phyloP scores from a whole-genome alignment of 2,329 filamentous ascomycete genomes.

The Penicillium occitanis region DNA sequence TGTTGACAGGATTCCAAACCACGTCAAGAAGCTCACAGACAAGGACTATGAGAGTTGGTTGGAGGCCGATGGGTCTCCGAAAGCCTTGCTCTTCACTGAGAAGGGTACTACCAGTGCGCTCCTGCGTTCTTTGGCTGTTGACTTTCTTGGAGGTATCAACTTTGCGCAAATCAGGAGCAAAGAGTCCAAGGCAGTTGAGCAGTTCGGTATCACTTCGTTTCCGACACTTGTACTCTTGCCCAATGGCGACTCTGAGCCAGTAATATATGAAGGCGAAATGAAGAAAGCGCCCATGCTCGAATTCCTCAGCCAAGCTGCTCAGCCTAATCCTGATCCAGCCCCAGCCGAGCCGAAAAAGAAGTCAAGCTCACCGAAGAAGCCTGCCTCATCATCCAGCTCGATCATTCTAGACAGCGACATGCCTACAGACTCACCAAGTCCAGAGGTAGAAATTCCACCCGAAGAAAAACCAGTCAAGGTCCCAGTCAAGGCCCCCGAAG shows the following conservation, averaged over 20 bases:
- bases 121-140: constrained; percentile 80
- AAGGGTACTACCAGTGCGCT: constrained; percentile 86
- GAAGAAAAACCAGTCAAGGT: constrained; percentile 46
- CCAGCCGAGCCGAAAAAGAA: constrained; percentile 40
- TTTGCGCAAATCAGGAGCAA: constrained; percentile 83
- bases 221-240: constrained; percentile 80
- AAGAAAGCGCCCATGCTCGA: constrained; percentile 79
- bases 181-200: constrained; percentile 68
- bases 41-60: constrained; percentile 77
- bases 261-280: constrained; percentile 77
- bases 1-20: constrained; percentile 84
- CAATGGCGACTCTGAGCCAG: constrained; percentile 61
- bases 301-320: constrained; percentile 76
- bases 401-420: constrained; percentile 35
- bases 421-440: constrained; percentile 56
- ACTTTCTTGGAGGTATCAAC: constrained; percentile 77
- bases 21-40: constrained; percentile 78
- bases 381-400: constrained; percentile 53
- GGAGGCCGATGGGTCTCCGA: constrained; percentile 64
- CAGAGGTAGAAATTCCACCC: constrained; percentile 43
- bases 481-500: constrained; percentile 59
- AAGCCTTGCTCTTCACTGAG: constrained; percentile 88
- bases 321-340: constrained; percentile 75
- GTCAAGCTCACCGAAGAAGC: constrained; percentile 42
- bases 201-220: constrained; percentile 74